Evolutionary conservation across 257 asterid genomes (phyloP), one percentile per base, ranked within the genome.

Genomic region (Eustoma russellianum): DNA sequence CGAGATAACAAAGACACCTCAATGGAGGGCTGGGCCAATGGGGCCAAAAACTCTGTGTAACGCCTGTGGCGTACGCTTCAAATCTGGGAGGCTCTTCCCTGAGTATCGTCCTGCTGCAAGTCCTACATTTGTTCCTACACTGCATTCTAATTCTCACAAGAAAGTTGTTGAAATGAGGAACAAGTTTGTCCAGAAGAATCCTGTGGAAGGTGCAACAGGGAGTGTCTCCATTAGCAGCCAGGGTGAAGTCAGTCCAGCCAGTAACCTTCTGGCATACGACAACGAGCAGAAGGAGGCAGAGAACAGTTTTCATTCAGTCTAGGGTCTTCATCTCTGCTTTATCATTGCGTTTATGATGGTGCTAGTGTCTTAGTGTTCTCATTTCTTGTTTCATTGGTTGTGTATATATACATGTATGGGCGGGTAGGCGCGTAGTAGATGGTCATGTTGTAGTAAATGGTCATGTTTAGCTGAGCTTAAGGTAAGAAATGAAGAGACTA

Each of bases 61-160:
- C n/a, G 85, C 85, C 0, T 78, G 85, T 58, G 84, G 81, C 0
- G 84, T 78, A 16, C 81, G 84, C 51, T 66, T 71, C 66, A 78
- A 78, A 65, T 71, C 81, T 2, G 84, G 84, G 34, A 63, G 81
- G 9, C 78, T 78, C 38, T 78, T 71, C 58, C 85, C 81, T 0
- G 81, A 71, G 40, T 74, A 78, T 48, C 66, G 85, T 9, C 85
- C 81, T 9, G 85, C 85, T 16, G 85, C 81, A 2, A 78, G 81
- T 34, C 81, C 81, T 0, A 78, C 85, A 7, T 78, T 78, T 41
- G 74, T 74, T 43, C 77, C 85, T 1, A 40, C 69, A 0, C 9
- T 78, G 62, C 85, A 78, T 60, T 78, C 85, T 5, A 78, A 78
- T 62, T 78, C 85, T 41, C 85, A 78, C 66, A 78, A 78, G 78